These are phyloP conservation scores for Fusarium chaquense DNA, from an alignment of 2,329 filamentous ascomycete genomes.

Conservation along the genomic window DNA sequence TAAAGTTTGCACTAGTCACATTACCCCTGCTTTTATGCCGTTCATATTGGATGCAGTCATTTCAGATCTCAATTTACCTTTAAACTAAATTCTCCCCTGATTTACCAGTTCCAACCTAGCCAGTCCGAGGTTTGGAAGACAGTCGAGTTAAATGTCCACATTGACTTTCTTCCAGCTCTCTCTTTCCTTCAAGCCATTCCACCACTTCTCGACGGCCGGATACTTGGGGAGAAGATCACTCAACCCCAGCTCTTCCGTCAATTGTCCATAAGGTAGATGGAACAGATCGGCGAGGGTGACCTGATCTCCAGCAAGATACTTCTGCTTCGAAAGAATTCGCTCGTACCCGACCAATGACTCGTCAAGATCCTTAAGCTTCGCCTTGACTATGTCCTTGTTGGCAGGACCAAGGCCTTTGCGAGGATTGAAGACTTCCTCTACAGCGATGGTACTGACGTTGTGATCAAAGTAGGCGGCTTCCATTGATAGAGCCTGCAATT, in stretches of 20 bases:
- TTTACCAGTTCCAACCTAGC: background rate
- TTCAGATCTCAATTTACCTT: background rate
- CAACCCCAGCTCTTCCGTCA: background rate
- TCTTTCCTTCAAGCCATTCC: background rate
- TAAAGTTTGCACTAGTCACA: background rate
- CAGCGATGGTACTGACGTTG: background rate
- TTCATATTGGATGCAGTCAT: background rate
- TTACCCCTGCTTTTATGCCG: background rate
- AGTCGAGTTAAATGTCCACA: background rate
- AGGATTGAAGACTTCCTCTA: background rate
- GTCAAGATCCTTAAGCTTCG: background rate
- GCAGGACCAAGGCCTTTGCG: background rate
- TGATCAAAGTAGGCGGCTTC: background rate
- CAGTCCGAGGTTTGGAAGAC: background rate
- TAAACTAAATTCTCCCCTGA: background rate
- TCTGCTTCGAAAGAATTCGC: background rate
- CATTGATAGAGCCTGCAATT: background rate
- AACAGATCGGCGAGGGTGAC: background rate
- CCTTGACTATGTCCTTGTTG: background rate
- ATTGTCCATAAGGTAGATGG: background rate
- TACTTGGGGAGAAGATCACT: background rate
- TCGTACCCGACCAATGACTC: background rate
- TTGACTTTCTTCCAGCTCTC: background rate
- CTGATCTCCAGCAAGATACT: background rate
- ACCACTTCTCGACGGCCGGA: constrained; percentile 1